Evolutionary conservation across 306 rosid species (phyloP), one percentile per base, ranked within the genome.

Genomic region (Mimosa pudica): DNA sequence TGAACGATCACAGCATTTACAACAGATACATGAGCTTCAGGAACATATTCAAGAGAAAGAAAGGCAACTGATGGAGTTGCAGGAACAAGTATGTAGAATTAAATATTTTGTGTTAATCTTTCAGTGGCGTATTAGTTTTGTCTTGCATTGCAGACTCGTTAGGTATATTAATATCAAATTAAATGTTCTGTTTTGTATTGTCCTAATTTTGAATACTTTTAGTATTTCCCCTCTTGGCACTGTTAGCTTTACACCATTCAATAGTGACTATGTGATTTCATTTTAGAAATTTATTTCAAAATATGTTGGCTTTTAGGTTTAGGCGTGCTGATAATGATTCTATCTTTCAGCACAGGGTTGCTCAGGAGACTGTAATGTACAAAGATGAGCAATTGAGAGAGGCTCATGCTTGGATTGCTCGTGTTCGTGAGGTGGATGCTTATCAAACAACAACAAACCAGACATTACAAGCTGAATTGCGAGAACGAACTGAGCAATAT

Each of bases 11-110:
- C 98, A 96, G 58, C 98, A 93, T 80, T 83, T 96, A 63, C 88
- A 96, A 82, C 97, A 96, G 83, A 78, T 93, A 76, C 98, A 90
- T 58, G 99, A 96, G 35, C 88, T 93, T 74, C 99, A 96, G 85
- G 98, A 93, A 61, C 99, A 90, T 82, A 49, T 96, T 82, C 99
- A 90, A 88, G 97, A 93, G 81, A 96, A 96, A 85, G 99, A 96
- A 71, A 88, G 97, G 84, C 99, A 93, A 81, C 88, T 91, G 85
- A 85, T 88, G 76, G 98, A 96, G 65, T 89, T 93, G 86, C 97
- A 91, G 86, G 98, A 95, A 77, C 98, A 95, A 89, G 98, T 92
- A 79, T 74, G 84, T 48, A 20, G 10, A 42, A 44, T 67, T 52
- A 69, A 66, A 61, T 38, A 76, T 67, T 48, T 60, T 12, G 10